Evolutionary conservation across 2,329 filamentous ascomycete genomes (phyloP), one percentile per base, ranked within the genome.

Genomic region (Aquanectria penicillioides): DNA sequence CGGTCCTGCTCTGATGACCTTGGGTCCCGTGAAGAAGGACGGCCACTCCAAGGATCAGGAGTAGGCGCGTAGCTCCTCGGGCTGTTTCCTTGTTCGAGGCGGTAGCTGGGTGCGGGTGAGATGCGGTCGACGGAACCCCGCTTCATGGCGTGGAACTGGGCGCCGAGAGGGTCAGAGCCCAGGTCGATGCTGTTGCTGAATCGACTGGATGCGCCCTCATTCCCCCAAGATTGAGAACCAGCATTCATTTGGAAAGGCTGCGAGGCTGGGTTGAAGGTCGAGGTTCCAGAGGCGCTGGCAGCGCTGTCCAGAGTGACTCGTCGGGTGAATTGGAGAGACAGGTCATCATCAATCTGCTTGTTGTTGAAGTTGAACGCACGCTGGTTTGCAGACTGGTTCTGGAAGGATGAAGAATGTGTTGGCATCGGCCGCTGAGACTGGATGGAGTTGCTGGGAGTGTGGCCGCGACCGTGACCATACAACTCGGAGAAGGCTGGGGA

Each of bases 201-300:
- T 13, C 73, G 66, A 15, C 70, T 63, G 10, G 54, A 49, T 29
- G 41, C 40, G 12, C 38, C 48, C 12, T 80, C 75, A 7, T 71
- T 70, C 44, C 72, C 72, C 82, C 83, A 85, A 3, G 80, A 62
- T 61, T 81, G 78, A 5, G 80, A 80, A 7, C 72, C 75, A 1
- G 81, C 79, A 61, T 84, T 83, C 61, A 80, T 71, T 60, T 81
- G 79, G 64, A 83, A 83, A 6, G 76, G 71, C 47, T 77, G 77
- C 2, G 70, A 66, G 11, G 69, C 60, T 18, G 71, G 70, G 33
- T 72, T 71, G 61, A 73, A 74, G 6, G 62, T 50, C 5, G 68
- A 57, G 11, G 59, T 52, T 11, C 57, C 57, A 17, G 60, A 54
- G 8, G 61, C 57, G 3, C 59, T 48, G 10, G 59, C 56, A 3